These are phyloP conservation scores for Otatea glauca DNA, from an alignment of 176 grass and related monocot species.

Conservation along the genomic window DNA sequence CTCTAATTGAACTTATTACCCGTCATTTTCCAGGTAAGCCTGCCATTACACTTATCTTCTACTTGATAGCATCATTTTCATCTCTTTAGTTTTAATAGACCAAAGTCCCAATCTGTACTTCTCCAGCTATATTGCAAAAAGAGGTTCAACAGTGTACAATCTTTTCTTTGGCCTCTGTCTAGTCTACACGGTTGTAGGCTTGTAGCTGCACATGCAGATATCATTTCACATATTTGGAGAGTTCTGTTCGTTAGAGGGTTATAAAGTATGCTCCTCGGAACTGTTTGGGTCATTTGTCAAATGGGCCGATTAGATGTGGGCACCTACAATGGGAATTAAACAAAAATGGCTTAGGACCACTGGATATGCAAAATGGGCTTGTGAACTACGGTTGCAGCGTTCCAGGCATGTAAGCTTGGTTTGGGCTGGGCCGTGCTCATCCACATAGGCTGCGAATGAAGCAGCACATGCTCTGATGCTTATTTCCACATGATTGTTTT, in stretches of 20 bases:
- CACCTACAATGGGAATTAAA: conserved; percentile 1
- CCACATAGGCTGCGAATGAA: neutral
- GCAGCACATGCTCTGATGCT: neutral
- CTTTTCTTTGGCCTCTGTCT: neutral
- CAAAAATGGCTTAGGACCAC: conserved; percentile 19
- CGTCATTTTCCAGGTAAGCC: conserved; percentile 88
- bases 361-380: conserved; percentile 27
- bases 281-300: conserved; percentile 31
- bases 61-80: neutral
- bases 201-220: conserved; percentile 19
- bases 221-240: neutral
- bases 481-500: no score
- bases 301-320: conserved; percentile 16
- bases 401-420: neutral
- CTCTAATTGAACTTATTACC: conserved; percentile 71
- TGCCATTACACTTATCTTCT: neutral
- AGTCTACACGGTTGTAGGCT: neutral
- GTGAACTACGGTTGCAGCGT: neutral
- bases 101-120: neutral
- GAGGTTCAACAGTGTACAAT: neutral
- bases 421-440: conserved; percentile 10
- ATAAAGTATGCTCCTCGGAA: neutral
- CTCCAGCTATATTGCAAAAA: conserved; percentile 3
- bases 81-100: conserved; percentile 12
- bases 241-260: neutral